Percentiles rank a stretch among this genome's conserved stretches.
Conservation (phyloP, 2,329 filamentous ascomycete species). For the Colletotrichum musae region DNA sequence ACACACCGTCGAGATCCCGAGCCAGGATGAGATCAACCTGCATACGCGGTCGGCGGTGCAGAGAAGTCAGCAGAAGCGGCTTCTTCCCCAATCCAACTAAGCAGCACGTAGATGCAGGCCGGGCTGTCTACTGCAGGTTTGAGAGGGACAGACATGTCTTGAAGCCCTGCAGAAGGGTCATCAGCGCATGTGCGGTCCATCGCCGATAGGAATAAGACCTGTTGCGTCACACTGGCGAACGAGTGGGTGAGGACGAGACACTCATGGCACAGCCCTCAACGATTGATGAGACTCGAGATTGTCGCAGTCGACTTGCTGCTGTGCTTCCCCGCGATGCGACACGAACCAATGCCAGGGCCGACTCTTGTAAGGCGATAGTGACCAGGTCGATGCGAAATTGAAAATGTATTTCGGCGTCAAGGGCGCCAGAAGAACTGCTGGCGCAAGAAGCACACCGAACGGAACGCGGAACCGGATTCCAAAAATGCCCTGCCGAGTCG, state of each 20-base stretch:
- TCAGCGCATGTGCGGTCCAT: constrained; percentile 2
- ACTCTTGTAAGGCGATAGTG: background rate
- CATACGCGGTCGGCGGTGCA: constrained; percentile 18
- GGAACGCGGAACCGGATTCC: constrained; percentile 7
- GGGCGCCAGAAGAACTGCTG: background rate
- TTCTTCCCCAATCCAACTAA: background rate
- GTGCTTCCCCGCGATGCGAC: background rate
- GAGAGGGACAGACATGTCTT: constrained; percentile 23
- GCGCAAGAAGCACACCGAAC: constrained; percentile 9
- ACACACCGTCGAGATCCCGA: constrained; percentile 35
- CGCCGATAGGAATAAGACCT: background rate
- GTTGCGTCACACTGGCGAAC: constrained; percentile 14
- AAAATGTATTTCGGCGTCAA: constrained; percentile 15
- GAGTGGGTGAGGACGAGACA: background rate
- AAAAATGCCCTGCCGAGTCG: constrained; percentile 27
- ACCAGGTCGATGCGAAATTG: background rate
- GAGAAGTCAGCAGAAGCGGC: constrained; percentile 22
- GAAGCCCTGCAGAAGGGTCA: constrained; percentile 17
- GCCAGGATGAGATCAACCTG: constrained; percentile 30
- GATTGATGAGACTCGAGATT: background rate
- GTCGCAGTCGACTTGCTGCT: constrained; percentile 1
- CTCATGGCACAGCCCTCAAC: constrained; percentile 14
- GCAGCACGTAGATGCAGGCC: constrained; percentile 21
- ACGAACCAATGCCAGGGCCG: background rate
- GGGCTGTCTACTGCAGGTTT: constrained; percentile 20